Conservation (phyloP, 2,329 filamentous ascomycete genomes). For the Neonectria faginata region DNA sequence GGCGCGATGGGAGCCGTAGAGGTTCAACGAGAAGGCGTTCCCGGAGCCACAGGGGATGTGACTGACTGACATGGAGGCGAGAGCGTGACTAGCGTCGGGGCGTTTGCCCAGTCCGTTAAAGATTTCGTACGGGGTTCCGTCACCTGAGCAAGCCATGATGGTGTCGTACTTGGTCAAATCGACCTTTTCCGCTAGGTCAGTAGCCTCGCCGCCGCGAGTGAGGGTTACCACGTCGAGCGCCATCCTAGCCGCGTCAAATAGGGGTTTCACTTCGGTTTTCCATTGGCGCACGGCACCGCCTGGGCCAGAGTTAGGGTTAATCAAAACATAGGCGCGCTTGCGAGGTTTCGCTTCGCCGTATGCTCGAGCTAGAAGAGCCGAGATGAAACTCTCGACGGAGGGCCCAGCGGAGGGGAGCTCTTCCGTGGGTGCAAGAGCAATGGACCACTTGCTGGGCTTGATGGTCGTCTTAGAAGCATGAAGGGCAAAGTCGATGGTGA, state of each 20-base stretch:
- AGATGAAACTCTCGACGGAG: slow-evolving; percentile 70
- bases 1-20: slow-evolving; percentile 82
- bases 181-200: slow-evolving; percentile 78
- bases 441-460: slow-evolving; percentile 68
- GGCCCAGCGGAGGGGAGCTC: slow-evolving; percentile 43
- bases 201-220: slow-evolving; percentile 78
- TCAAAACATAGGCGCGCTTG: slow-evolving; percentile 86
- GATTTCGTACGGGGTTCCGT: slow-evolving; percentile 91
- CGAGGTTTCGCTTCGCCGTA: slow-evolving; percentile 76
- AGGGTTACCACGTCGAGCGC: slow-evolving; percentile 80
- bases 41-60: slow-evolving; percentile 94
- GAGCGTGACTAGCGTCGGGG: slow-evolving; percentile 77
- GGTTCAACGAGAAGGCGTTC: slow-evolving; percentile 92
- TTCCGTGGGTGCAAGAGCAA: slow-evolving; percentile 55
- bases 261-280: slow-evolving; percentile 79
- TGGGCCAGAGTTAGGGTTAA: slow-evolving; percentile 92
- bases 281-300: slow-evolving; percentile 81
- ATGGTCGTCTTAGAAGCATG: slow-evolving; percentile 69
- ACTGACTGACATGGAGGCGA: slow-evolving; percentile 82
- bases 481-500: slow-evolving; percentile 80
- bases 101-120: slow-evolving; percentile 91
- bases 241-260: slow-evolving; percentile 86
- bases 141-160: slow-evolving; percentile 89
- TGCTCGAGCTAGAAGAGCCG: slow-evolving; percentile 73
- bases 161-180: slow-evolving; percentile 87